Base-by-base conservation (phyloP, 306 rosid species). In the Acacia acuminata region DNA sequence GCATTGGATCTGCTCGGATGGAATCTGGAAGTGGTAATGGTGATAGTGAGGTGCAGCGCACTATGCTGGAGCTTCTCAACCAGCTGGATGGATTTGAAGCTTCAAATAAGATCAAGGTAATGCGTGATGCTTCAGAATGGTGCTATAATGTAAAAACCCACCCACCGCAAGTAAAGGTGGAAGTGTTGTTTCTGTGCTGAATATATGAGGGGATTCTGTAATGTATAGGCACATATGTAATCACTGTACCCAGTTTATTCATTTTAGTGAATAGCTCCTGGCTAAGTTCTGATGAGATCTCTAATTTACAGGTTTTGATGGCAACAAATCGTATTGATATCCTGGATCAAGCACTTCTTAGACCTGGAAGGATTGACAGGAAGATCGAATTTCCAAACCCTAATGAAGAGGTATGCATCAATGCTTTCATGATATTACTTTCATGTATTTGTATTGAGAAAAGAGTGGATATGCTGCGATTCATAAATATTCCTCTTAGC, bases 11-110 rank as follows among this genome's bases (percentile, higher is more conserved):
- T 85, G 97, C 99, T 75, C 92, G 99, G 56, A 96, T 96, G 99
- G 99, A 96, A 84, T 96, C 99, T 82, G 99, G 99, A 63, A 96
- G 99, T 86, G 99, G 99, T 65, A 96, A 96, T 83, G 99, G 99
- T 73, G 99, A 96, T 68, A 96, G 99, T 80, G 99, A 96, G 87
- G 99, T 96, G 68, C 99, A 96, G 77, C 92, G 99, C 13, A 96
- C 99, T 69, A 96, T 96, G 99, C 88, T 96, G 81, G 99, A 96
- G 89, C 99, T 96, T 87, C 98, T 96, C 63, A 96, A 96, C 87
- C 99, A 96, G 88, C 85, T 96, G 83, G 99, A 96, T 90, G 99
- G 99, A 78, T 96, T 96, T 91, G 99, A 96, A 87, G 99, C 99
- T 84, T 96, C 99, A 43, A 96, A 96, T 82, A 96, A 96, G 92